Base-by-base conservation (phyloP, 352 stramenopile species). In the Phytophthora hibernalis region DNA sequence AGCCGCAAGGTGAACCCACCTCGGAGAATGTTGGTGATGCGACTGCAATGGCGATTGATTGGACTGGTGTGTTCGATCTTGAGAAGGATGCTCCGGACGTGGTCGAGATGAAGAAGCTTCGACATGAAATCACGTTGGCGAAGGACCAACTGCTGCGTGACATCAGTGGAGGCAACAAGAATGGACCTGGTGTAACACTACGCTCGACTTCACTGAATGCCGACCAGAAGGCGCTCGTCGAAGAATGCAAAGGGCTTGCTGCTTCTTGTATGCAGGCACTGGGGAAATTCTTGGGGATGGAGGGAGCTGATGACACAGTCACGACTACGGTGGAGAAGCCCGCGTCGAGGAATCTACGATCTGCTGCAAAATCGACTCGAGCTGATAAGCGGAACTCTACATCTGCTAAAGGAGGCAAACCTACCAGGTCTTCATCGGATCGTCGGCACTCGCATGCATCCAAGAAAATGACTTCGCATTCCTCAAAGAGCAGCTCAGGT, bases 21-120 rank as follows among this genome's bases (percentile, higher is more conserved):
- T 38, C 48, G 28, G 43, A 72, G 43, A 62, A 16, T 10, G 21
- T 24, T 18, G 38, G 18, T 33, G 40, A 55, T 54, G 15, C 50
- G 4, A 42, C 44, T 37, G 38, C 62, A n/a, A 68, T 57, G 35
- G 52, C 26, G 21, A 74, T 76, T n/a, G 66, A 81, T 53, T 76
- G 60, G 57, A 68, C 60, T 16, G 65, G 61, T 8, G 67, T 83
- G 2, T 82, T 76, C 30, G 74, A 86, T 47, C 31, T 55, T 30
- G 72, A 63, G 1, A 76, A 65, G 4, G 81, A 91, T n/a, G 54
- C 79, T 2, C 67, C 78, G 1, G 77, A 91, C 18, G 60, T 91
- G 6, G 65, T 83, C 13, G 78, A 89, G 48, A 90, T 93, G 77
- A 93, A 93, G 57, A 87, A 84, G 49, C 76, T 93, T 33, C 76